These are phyloP conservation scores for Xylariaceae sp. DNA, from an alignment of 2,329 filamentous ascomycete genomes.

Conservation along the genomic window DNA sequence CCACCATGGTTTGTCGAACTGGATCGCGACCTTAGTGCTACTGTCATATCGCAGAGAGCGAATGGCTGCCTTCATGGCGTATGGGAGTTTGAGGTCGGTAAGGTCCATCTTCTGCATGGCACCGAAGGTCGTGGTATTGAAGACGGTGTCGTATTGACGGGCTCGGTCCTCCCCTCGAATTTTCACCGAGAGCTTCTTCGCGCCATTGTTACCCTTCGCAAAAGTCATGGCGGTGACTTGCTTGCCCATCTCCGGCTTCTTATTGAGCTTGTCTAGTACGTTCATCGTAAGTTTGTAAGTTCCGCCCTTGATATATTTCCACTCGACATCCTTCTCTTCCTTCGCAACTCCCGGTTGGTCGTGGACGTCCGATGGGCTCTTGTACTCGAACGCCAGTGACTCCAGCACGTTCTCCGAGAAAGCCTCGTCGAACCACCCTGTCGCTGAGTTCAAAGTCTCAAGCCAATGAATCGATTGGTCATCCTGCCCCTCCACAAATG, in stretches of 20 bases:
- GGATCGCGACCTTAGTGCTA: constrained; percentile 28
- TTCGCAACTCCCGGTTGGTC: not conserved
- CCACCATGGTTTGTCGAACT: constrained; percentile 30
- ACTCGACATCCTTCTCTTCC: constrained; percentile 16
- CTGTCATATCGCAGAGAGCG: constrained; percentile 25
- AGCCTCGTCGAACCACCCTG: constrained; percentile 30
- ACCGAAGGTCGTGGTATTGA: constrained; percentile 16
- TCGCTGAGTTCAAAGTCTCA: constrained; percentile 14
- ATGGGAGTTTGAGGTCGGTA: constrained; percentile 7
- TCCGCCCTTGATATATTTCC: constrained; percentile 28
- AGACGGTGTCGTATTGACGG: constrained; percentile 10
- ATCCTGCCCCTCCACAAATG: constrained; percentile 1
- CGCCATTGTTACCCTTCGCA: not conserved
- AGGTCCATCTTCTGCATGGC: constrained; percentile 13
- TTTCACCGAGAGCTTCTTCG: constrained; percentile 10
- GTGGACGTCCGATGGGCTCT: not conserved
- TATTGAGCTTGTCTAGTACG: constrained; percentile 21
- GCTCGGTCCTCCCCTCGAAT: constrained; percentile 8
- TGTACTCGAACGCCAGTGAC: constrained; percentile 25
- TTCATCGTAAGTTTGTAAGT: constrained; percentile 21
- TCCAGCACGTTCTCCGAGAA: constrained; percentile 32
- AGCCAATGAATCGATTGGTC: constrained; percentile 14
- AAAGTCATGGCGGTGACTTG: constrained; percentile 16
- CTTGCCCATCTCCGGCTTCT: constrained; percentile 8
- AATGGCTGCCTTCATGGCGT: constrained; percentile 23